Base-by-base conservation (phyloP, 1,284 basidiomycete genomes). In the Macrocystidia cucumis region DNA sequence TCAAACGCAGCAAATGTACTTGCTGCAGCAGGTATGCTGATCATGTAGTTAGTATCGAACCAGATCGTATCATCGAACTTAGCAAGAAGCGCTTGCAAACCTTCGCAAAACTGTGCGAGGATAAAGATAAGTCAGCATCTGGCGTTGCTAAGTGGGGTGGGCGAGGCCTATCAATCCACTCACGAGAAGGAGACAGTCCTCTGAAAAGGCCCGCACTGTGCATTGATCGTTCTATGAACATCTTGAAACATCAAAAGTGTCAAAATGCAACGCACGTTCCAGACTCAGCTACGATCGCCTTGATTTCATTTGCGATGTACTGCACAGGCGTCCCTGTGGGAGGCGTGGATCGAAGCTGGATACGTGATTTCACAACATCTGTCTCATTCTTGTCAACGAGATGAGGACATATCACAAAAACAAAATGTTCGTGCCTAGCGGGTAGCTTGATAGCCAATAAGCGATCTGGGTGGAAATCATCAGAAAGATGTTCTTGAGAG, bases 401-500 rank as follows among this genome's bases (percentile, higher is more conserved):
- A 12, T 9, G 17, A 22, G 29, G 27, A 35, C 9, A 19, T 29
- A 19, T 26, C 2, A 28, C 23, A 22, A 29, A 24, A 28, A 19
- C 13, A 43, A 23, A 30, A 17, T 14, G 16, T 17, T 12, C 34
- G 12, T 33, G 83, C 82, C 83, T 3, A 92, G 64, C 0, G 91
- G 93, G 56, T 96, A 98, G 52, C 83, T 93, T 2, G 89, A 74
- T 2, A 96, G 69, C 95, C 95, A 98, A 55, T 98, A 98, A 1
- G 80, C 79, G 31, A 92, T 77, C 83, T 88, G 40, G 12, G 6
- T 38, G 2, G 11, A 42, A 30, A 37, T 27, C n/a, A 33, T 12
- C 21, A 4, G 18, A 22, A 20, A 37, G 1, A 28, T 3, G 5
- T 3, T 39, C 18, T 9, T 6, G 40, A 34, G 32, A 34, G 9